Evolutionary conservation across 2,329 filamentous ascomycete genomes (phyloP).

Genomic region (Alternaria conjuncta): DNA sequence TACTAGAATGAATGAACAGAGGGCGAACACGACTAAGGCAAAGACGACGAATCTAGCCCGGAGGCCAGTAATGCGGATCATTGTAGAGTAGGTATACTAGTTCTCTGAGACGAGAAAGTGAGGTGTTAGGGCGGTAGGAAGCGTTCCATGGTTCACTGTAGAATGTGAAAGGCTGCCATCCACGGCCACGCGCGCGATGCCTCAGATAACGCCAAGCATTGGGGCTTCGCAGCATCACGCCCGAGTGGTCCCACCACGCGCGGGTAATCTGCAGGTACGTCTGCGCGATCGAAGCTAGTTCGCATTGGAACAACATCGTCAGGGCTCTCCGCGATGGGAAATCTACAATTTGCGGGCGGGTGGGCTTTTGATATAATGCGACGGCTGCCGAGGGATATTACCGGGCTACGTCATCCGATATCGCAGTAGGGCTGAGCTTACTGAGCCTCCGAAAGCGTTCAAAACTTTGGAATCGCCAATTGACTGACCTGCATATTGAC

Average conservation of each 20-base stretch:
- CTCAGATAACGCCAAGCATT: conserved; percentile 23
- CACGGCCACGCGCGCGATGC: conserved; percentile 10
- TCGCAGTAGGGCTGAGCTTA: conserved; percentile 35
- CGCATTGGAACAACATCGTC: conserved; percentile 5
- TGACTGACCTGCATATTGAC: conserved; percentile 11
- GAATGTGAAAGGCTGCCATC: conserved; percentile 1
- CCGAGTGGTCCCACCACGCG: conserved; percentile 10
- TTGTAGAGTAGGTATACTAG: conserved; percentile 13
- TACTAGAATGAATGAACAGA: conserved; percentile 65
- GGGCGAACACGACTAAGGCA: conserved; percentile 61
- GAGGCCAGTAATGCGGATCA: conserved; percentile 38
- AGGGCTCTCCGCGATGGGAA: conserved; percentile 2
- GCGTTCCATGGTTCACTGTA: conserved; percentile 4
- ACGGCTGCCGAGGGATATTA: conserved; percentile 35
- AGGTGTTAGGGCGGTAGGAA: background rate
- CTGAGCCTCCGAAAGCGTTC: conserved; percentile 21
- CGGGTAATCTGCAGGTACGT: conserved; percentile 17
- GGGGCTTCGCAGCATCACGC: conserved; percentile 9
- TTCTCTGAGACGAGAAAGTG: background rate
- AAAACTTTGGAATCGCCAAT: conserved; percentile 15
- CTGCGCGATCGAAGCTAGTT: conserved; percentile 1
- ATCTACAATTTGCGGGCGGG: conserved; percentile 9
- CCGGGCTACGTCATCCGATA: conserved; percentile 40
- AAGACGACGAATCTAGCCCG: conserved; percentile 50
- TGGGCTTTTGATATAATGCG: conserved; percentile 26